These are phyloP conservation scores for Penicillium parvum DNA, from an alignment of 495 filamentous ascomycete genomes.

Conservation along the genomic window DNA sequence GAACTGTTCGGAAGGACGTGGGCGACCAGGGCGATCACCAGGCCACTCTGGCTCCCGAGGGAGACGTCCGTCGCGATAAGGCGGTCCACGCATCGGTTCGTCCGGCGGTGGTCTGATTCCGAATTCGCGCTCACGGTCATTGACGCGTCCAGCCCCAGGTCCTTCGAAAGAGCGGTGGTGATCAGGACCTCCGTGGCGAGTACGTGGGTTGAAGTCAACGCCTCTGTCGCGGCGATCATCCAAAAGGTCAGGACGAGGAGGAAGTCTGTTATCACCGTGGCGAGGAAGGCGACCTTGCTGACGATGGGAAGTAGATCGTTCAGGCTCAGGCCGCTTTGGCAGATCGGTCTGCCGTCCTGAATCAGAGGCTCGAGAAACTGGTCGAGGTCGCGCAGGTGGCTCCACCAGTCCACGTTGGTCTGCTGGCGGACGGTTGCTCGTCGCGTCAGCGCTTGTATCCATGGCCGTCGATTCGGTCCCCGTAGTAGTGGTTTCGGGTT, in stretches of 20 bases:
- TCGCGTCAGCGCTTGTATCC: slow-evolving; percentile 12
- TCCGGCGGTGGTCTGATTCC: slow-evolving; percentile 30
- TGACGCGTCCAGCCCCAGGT: slow-evolving; percentile 23
- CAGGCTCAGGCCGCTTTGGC: slow-evolving; percentile 36
- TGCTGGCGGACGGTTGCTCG: slow-evolving; percentile 15
- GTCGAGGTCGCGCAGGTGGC: slow-evolving; percentile 24
- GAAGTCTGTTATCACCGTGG: slow-evolving; percentile 26
- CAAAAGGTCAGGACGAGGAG: slow-evolving; percentile 36
- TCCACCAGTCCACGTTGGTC: slow-evolving; percentile 11
- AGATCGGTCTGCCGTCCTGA: slow-evolving; percentile 27
- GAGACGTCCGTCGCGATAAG: slow-evolving; percentile 32
- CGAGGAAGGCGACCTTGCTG: slow-evolving; percentile 32
- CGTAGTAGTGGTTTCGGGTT: slow-evolving; percentile 1
- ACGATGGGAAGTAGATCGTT: slow-evolving; percentile 23
- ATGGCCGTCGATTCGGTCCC: slow-evolving; percentile 12
- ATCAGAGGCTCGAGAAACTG: slow-evolving; percentile 27
- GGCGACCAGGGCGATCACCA: slow-evolving; percentile 31
- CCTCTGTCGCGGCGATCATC: slow-evolving; percentile 39
- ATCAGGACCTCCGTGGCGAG: slow-evolving; percentile 36
- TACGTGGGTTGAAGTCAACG: slow-evolving; percentile 33
- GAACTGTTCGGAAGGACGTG: slow-evolving; percentile 30
- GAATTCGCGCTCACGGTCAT: slow-evolving; percentile 35
- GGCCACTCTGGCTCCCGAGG: slow-evolving; percentile 36
- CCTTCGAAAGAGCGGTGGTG: slow-evolving; percentile 36
- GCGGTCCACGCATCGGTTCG: slow-evolving; percentile 40